These are phyloP conservation scores for Apiotrichum montevideense DNA, from an alignment of 1,284 basidiomycete genomes.

Conservation along the genomic window DNA sequence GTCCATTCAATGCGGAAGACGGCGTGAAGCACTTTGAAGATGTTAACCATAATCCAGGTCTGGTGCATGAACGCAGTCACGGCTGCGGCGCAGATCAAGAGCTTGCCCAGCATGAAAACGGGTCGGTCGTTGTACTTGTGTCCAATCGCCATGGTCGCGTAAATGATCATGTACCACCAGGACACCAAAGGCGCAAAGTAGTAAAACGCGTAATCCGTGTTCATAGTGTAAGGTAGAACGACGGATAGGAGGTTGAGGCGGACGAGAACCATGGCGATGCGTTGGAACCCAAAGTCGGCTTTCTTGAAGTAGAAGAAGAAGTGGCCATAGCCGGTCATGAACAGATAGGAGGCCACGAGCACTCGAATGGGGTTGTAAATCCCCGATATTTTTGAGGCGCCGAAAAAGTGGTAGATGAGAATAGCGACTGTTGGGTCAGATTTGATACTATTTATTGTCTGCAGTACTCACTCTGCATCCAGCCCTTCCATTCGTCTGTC, in stretches of 20 bases:
- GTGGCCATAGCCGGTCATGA: constrained; percentile 52
- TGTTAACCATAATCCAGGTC: constrained; percentile 56
- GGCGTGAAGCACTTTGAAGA: constrained; percentile 60
- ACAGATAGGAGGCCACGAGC: constrained; percentile 79
- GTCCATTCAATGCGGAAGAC: constrained; percentile 74
- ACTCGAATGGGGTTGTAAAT: constrained; percentile 86
- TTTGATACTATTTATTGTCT: background rate
- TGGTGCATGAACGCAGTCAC: constrained; percentile 64
- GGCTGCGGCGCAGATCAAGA: constrained; percentile 57
- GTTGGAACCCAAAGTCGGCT: constrained; percentile 70
- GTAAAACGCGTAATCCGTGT: constrained; percentile 81
- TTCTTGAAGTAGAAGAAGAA: constrained; percentile 63
- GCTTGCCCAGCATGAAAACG: constrained; percentile 63
- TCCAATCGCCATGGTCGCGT: constrained; percentile 66
- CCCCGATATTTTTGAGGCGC: constrained; percentile 76
- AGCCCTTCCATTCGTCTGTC: constrained; percentile 92
- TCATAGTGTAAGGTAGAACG: constrained; percentile 76
- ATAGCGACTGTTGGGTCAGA: constrained; percentile 58
- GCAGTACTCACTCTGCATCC: constrained; percentile 77
- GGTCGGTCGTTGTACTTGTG: constrained; percentile 66
- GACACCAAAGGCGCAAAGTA: constrained; percentile 77
- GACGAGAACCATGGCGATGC: constrained; percentile 69
- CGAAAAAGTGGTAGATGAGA: constrained; percentile 80
- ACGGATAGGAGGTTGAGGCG: constrained; percentile 77
- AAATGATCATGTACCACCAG: constrained; percentile 67